Conservation (phyloP, 805 yeast species). For the Candida stauntonica region DNA sequence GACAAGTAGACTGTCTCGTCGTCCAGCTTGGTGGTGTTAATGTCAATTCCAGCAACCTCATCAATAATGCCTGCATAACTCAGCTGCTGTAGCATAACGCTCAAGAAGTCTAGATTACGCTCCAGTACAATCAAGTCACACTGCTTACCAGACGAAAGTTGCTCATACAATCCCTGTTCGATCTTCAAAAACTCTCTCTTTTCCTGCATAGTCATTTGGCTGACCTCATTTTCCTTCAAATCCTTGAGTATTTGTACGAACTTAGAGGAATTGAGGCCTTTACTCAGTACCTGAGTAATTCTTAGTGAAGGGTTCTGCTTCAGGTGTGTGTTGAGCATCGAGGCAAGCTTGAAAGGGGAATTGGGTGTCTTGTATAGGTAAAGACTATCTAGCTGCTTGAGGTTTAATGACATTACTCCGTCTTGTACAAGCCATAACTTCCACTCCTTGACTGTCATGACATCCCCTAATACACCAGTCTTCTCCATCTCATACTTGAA, state of each 20-base stretch:
- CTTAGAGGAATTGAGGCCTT: slow-evolving; percentile 53
- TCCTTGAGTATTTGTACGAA: slow-evolving; percentile 41
- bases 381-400: slow-evolving; percentile 30
- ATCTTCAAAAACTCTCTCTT: slow-evolving; percentile 26
- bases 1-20: slow-evolving; percentile 19
- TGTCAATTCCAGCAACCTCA: slow-evolving; percentile 54
- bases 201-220: slow-evolving; percentile 32
- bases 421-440: slow-evolving; percentile 11
- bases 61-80: slow-evolving; percentile 81
- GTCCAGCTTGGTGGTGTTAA: slow-evolving; percentile 31
- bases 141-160: slow-evolving; percentile 38
- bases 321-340: slow-evolving; percentile 39
- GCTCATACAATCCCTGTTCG: slow-evolving; percentile 32
- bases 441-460: slow-evolving; percentile 16
- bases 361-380: slow-evolving; percentile 35
- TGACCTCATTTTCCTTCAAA: slow-evolving; percentile 27
- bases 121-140: slow-evolving; percentile 77
- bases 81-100: slow-evolving; percentile 70
- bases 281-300: slow-evolving; percentile 47
- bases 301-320: slow-evolving; percentile 43
- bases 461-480: slow-evolving; percentile 18
- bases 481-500: slow-evolving; percentile 31
- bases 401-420: slow-evolving; percentile 12
- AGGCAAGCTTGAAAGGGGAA: slow-evolving; percentile 26
- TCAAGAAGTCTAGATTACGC: slow-evolving; percentile 66